Base-by-base conservation (phyloP, 176 grass and related monocot genomes). In the Oryza meyeriana region DNA sequence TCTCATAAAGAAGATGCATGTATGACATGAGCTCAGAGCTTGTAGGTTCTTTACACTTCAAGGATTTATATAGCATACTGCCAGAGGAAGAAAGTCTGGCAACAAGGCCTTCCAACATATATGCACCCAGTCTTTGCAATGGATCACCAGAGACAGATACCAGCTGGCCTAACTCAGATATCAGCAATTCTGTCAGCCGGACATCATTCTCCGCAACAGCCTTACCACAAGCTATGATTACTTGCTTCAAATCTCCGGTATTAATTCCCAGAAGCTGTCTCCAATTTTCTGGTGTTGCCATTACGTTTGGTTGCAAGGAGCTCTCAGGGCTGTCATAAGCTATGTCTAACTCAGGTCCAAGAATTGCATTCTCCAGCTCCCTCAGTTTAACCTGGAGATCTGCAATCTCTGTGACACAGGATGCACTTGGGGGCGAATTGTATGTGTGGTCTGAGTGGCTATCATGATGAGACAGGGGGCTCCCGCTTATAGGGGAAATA, bases 31-130 rank as follows among this genome's bases (percentile, higher is more conserved):
- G 89, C 55, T 94, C 92, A 77, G 89, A 89, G 71, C 92, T 25
- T 57, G 89, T 91, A 27, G 92, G 92, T 82, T 91, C 89, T 84
- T 94, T 94, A 77, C 92, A 94, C 75, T 81, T 88, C 42, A 94
- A 86, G 27, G 92, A 90, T 91, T 94, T 86, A 85, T 94, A 94
- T 63, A 94, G 67, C 35, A 74, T 80, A 68, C 89, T 91, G 17
- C 92, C 92, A 73, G 92, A 91, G n/a, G 62, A 87, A 78, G 87
- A 84, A 73, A 94, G 79, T 47, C 81, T 91, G n/a, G 92, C 92
- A 63, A 87, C 80, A 78, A 94, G 78, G 72, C 89, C 92, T 94
- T 94, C 89, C 59, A 91, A 66, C 84, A 94, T 86, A 75, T 94
- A 94, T 16, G 92, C 92, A 42, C 86, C 92, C 0, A 94, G 72